Percentiles rank a stretch among this genome's conserved stretches.
Evolutionary conservation across 257 asterid genomes (phyloP).

Genomic region (Solanum pimpinellifolium): DNA sequence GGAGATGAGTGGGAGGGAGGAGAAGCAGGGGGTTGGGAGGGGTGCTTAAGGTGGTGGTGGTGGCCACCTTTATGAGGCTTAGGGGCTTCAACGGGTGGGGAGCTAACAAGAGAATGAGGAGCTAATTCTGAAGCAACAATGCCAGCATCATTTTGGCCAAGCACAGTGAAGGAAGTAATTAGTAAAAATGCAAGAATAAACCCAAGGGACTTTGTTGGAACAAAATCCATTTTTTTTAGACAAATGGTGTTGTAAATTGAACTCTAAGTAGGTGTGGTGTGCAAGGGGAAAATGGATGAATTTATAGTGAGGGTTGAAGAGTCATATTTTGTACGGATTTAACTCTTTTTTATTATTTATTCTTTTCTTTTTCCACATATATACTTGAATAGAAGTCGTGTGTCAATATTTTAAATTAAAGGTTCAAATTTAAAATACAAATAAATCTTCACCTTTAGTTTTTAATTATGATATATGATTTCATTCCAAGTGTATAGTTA

Average conservation of each 20-base stretch:
- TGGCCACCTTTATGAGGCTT: not conserved
- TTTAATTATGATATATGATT: too few species aligned
- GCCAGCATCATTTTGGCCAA: not conserved
- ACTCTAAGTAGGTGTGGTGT: not conserved
- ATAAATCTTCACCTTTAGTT: too few species aligned
- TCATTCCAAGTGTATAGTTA: too few species aligned
- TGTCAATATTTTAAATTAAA: too few species aligned
- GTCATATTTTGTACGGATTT: too few species aligned
- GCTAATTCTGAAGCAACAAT: not conserved
- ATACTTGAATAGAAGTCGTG: too few species aligned
- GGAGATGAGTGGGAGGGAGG: not conserved
- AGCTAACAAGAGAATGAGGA: not conserved
- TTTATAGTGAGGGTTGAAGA: not conserved
- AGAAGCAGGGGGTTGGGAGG: not conserved
- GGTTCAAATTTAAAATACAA: too few species aligned
- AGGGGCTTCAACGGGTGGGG: slow-evolving; percentile 14
- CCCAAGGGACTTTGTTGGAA: not conserved
- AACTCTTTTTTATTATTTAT: too few species aligned
- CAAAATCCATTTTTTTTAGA: not conserved
- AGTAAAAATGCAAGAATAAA: not conserved
- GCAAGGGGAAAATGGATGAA: not conserved
- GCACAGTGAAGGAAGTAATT: not conserved
- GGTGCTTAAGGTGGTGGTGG: slow-evolving; percentile 13
- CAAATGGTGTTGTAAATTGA: not conserved
- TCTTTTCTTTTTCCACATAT: too few species aligned